Conservation (phyloP, 2,329 filamentous ascomycete species). For the Elsinoe arachidis region DNA sequence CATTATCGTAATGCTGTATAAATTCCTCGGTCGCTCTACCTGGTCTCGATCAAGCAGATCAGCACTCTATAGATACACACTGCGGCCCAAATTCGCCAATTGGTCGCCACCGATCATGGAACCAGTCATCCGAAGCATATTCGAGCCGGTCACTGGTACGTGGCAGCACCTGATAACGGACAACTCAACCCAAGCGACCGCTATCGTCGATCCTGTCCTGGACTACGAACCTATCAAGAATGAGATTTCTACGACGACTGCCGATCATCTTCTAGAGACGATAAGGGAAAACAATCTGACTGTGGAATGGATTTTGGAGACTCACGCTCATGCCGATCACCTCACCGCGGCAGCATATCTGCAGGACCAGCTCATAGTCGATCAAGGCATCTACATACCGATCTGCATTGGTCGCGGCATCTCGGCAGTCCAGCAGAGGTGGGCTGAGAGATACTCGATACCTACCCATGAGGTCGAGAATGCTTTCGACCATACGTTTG, state of each 20-base stretch:
- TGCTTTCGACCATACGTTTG: constrained; percentile 47
- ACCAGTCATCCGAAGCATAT: constrained; percentile 25
- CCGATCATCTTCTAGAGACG: constrained; percentile 43
- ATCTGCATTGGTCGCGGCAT: constrained; percentile 52
- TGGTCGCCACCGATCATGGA: neutral
- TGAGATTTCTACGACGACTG: constrained; percentile 42
- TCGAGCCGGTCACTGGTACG: constrained; percentile 40
- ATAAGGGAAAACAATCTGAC: constrained; percentile 40
- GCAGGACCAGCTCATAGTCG: constrained; percentile 35
- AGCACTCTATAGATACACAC: no score
- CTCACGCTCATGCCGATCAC: constrained; percentile 55
- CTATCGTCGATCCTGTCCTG: constrained; percentile 55
- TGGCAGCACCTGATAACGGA: constrained; percentile 56
- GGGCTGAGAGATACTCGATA: constrained; percentile 43
- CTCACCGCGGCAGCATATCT: constrained; percentile 52
- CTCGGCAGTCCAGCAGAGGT: constrained; percentile 41
- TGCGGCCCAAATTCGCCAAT: no score
- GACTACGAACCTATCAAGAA: constrained; percentile 44
- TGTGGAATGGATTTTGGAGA: constrained; percentile 50
- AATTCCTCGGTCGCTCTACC: no score
- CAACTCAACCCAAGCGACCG: constrained; percentile 38
- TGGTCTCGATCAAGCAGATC: no score
- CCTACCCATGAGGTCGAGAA: constrained; percentile 33
- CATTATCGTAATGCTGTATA: no score
- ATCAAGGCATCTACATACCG: constrained; percentile 30